Percentiles rank a stretch among this genome's conserved stretches.
Conservation (phyloP, 2,329 filamentous ascomycete genomes). For the Trichoderma sp. region DNA sequence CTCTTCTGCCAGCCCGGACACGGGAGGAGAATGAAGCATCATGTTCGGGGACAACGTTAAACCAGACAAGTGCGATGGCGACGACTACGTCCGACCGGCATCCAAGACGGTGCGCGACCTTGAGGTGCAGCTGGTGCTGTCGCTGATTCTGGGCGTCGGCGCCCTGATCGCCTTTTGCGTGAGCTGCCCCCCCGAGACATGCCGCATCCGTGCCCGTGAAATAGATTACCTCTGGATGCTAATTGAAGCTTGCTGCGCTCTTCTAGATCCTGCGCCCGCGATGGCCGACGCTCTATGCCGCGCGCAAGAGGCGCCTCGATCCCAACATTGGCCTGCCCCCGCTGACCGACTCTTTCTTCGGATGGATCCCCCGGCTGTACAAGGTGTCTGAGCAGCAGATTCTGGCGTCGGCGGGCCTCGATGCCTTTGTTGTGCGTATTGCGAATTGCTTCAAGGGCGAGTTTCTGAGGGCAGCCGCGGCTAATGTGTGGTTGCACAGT, state of each 20-base stretch:
- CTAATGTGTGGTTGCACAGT: slow-evolving; percentile 46
- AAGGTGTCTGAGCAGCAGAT: slow-evolving; percentile 86
- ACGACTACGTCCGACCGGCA: slow-evolving; percentile 34
- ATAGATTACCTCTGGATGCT: not conserved
- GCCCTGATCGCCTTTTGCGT: slow-evolving; percentile 80
- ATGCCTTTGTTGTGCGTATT: slow-evolving; percentile 80
- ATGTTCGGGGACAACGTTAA: slow-evolving; percentile 28
- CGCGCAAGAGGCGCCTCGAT: slow-evolving; percentile 75
- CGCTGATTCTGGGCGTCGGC: slow-evolving; percentile 66
- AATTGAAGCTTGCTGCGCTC: slow-evolving; percentile 9
- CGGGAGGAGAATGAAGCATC: slow-evolving; percentile 19
- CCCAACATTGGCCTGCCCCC: slow-evolving; percentile 65
- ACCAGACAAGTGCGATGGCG: slow-evolving; percentile 33
- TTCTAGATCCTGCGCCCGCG: slow-evolving; percentile 76
- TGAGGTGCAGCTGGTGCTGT: slow-evolving; percentile 71
- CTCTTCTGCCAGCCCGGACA: not conserved
- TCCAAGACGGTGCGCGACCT: slow-evolving; percentile 47
- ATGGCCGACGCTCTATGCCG: slow-evolving; percentile 90
- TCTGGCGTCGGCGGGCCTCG: slow-evolving; percentile 83
- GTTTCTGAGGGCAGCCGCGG: not conserved
- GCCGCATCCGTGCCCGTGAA: too few relatives aligned
- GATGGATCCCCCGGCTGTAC: slow-evolving; percentile 89
- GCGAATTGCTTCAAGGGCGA: not conserved
- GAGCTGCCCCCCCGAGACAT: slow-evolving; percentile 36
- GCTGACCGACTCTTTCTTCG: slow-evolving; percentile 81